Conservation (phyloP, 2,329 filamentous ascomycete species). For the Verticillium nubilum region DNA sequence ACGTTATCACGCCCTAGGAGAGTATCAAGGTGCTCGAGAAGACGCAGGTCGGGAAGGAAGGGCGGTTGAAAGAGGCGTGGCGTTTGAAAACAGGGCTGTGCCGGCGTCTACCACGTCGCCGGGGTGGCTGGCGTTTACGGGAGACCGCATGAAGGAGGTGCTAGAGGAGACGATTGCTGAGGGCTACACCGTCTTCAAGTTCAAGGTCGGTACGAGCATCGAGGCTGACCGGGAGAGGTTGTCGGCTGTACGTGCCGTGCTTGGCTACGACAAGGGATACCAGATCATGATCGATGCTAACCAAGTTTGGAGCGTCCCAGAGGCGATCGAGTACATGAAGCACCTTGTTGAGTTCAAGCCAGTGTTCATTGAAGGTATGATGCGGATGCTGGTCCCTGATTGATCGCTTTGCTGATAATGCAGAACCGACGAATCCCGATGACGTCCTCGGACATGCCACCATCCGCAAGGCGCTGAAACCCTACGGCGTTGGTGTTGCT, state of each 20-base stretch:
- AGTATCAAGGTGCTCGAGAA: conserved; percentile 54
- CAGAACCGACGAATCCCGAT: conserved; percentile 64
- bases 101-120: conserved; percentile 65
- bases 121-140: conserved; percentile 63
- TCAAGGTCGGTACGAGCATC: conserved; percentile 59
- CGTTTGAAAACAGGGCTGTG: conserved; percentile 53
- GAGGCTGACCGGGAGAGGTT: conserved; percentile 53
- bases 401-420: not conserved
- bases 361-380: conserved; percentile 46
- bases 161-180: conserved; percentile 54
- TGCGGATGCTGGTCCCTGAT: not conserved
- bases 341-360: conserved; percentile 60
- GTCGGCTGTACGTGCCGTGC: conserved; percentile 53
- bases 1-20: conserved; percentile 63
- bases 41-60: conserved; percentile 50
- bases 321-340: conserved; percentile 64
- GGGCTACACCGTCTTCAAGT: conserved; percentile 62
- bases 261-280: conserved; percentile 61
- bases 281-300: conserved; percentile 67
- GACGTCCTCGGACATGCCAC: conserved; percentile 64
- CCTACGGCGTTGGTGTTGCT: conserved; percentile 58
- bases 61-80: conserved; percentile 57
- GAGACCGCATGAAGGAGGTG: conserved; percentile 59
- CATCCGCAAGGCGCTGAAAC: conserved; percentile 57
- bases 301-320: conserved; percentile 64